Conservation (phyloP, 371 early-diverging fungal genomes). For the Mortierella polycephala region DNA sequence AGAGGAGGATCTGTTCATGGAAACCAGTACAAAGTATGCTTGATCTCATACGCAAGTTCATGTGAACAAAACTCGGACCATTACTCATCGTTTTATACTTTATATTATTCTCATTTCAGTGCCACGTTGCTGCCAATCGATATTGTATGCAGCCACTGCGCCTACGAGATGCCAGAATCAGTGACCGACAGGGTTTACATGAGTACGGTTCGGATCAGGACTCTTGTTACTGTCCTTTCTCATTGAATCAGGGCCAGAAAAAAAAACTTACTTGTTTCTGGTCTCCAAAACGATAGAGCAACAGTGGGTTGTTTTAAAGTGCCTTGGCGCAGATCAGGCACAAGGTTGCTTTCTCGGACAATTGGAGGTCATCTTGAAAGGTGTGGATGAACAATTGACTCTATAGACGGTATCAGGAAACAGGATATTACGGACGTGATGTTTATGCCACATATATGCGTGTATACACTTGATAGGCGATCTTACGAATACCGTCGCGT, state of each 20-base stretch:
- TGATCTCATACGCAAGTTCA: too few relatives aligned
- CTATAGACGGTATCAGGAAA: neutral
- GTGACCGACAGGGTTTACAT: conserved; percentile 39
- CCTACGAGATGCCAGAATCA: conserved; percentile 32
- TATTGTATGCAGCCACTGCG: conserved; percentile 38
- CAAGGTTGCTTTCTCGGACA: conserved; percentile 40
- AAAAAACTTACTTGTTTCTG: neutral
- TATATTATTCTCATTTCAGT: neutral
- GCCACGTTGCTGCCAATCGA: conserved; percentile 32
- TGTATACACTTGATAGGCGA: conserved; percentile 18
- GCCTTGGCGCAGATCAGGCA: neutral
- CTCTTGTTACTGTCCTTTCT: too few relatives aligned
- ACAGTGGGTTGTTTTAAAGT: conserved; percentile 20
- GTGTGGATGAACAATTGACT: neutral
- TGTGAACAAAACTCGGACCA: neutral
- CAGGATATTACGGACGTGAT: neutral
- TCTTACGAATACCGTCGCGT: conserved; percentile 8
- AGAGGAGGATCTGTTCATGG: conserved; percentile 41
- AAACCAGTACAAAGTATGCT: conserved; percentile 34
- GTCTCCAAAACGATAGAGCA: conserved; percentile 11
- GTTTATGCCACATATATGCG: too few relatives aligned
- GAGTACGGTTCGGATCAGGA: conserved; percentile 5
- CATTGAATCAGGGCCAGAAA: neutral
- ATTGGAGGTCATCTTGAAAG: conserved; percentile 16
- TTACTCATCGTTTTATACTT: neutral